Evolutionary conservation across 495 filamentous ascomycete species (phyloP), one percentile per base, ranked within the genome.

Genomic region (Letharia lupina): DNA sequence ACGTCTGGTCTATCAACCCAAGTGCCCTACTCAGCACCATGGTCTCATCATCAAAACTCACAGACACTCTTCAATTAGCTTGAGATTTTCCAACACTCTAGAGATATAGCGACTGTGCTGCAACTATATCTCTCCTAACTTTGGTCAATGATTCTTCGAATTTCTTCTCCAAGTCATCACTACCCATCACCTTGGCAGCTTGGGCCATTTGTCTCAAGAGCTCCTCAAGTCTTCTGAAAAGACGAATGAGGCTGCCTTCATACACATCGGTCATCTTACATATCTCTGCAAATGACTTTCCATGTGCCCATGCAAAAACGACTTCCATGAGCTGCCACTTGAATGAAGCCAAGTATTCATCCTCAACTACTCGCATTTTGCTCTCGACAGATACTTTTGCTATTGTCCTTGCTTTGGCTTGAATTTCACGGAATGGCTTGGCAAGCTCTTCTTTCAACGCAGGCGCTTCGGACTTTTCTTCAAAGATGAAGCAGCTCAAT

Each of bases 241-340:
- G 86, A 42, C 94, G 90, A 72, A 98, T 98, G 69, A 98, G 80
- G 65, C 88, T 96, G 57, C 94, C 94, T 75, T 98, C 94, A 75
- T 96, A 98, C 47, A 93, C 90, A 74, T 96, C 93, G 40, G 94
- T 96, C 93, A 97, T 96, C 87, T 93, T 93, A 76, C 94, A 98
- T 63, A 98, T 96, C 65, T 94, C 85, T n/a, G 89, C 85, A 78
- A 98, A 98, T 8, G 89, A 86, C 69, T 88, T 89, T 60, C 93
- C 95, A 64, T 92, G 86, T n/a, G 90, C 85, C 94, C 94, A 98
- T 20, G 90, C 89, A 73, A 88, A 89, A 39, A 98, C 91, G 42
- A 96, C 93, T 70, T 96, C 91, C 94, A 98, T 98, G 52, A 98
- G 80, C 77, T 96, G 87, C 77, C 83, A 89, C 75, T 96, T 96